Conservation (phyloP, 768 basidiomycete genomes). For the Suillus placidus region DNA sequence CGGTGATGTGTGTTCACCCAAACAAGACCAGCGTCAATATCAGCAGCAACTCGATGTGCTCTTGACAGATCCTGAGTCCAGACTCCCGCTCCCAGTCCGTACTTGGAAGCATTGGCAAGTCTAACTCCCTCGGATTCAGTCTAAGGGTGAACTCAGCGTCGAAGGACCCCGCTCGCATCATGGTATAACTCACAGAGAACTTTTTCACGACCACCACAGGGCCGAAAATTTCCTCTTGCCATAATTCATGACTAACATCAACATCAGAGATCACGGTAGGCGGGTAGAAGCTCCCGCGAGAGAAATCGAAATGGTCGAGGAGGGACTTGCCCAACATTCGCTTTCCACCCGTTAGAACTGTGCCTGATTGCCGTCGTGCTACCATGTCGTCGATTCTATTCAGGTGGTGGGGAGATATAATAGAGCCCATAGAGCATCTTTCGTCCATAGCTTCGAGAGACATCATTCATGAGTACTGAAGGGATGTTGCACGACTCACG, state of each 20-base stretch:
- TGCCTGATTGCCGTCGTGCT: constrained; percentile 48
- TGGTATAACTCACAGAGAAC: constrained; percentile 48
- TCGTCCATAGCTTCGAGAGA: constrained; percentile 61
- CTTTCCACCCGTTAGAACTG: constrained; percentile 63
- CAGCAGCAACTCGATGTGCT: constrained; percentile 72
- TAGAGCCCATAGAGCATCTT: constrained; percentile 74
- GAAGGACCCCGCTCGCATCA: background rate
- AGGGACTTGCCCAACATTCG: constrained; percentile 63
- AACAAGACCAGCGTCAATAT: constrained; percentile 74
- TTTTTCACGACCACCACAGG: constrained; percentile 75
- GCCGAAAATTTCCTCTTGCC: constrained; percentile 86
- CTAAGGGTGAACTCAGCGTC: constrained; percentile 33
- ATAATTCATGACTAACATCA: constrained; percentile 59
- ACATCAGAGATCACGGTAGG: constrained; percentile 76
- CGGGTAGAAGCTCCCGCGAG: constrained; percentile 73
- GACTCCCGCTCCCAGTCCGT: constrained; percentile 79
- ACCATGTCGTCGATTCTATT: constrained; percentile 62
- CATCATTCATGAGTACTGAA: background rate
- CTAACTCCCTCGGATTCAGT: constrained; percentile 64
- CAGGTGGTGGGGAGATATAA: constrained; percentile 71
- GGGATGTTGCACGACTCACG: constrained; percentile 51
- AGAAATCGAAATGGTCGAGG: constrained; percentile 74
- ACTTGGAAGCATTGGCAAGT: constrained; percentile 76
- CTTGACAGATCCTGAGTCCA: constrained; percentile 79
- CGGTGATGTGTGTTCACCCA: constrained; percentile 92